phyloP scores from a whole-genome alignment of 805 yeast genomes.

The Zygoascus bituminiphila region DNA sequence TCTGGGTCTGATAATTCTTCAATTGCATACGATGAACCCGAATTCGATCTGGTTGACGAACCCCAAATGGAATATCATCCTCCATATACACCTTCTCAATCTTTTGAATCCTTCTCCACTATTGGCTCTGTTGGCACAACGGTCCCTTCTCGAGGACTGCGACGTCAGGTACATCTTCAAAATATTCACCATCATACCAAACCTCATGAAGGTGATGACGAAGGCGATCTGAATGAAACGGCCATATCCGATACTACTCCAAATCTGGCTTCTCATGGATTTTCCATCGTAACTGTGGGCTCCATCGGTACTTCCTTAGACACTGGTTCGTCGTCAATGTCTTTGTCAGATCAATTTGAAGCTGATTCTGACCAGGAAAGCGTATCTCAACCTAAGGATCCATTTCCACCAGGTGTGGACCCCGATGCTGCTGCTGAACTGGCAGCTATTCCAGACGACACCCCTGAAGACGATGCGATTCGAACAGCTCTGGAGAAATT shows the following conservation, averaged over 20 bases:
- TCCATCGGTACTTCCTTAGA: conserved; percentile 3
- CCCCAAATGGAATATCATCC: background rate
- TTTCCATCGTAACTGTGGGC: conserved; percentile 3
- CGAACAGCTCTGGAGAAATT: conserved; percentile 66
- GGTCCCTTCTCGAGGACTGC: background rate
- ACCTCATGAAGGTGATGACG: background rate
- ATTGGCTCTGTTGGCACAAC: background rate
- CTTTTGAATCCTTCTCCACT: background rate
- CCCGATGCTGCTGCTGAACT: conserved; percentile 9
- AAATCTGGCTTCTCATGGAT: background rate
- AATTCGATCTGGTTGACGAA: background rate
- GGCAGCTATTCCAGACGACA: conserved; percentile 61
- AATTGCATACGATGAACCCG: background rate
- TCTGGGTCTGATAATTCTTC: background rate
- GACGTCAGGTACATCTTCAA: conserved; percentile 3
- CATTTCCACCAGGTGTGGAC: conserved; percentile 5
- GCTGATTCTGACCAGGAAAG: background rate
- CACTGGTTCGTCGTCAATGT: background rate
- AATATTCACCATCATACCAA: conserved; percentile 1
- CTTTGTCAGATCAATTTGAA: background rate
- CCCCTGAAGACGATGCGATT: conserved; percentile 60
- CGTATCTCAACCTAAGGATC: background rate
- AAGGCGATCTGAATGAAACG: background rate
- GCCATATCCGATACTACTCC: background rate
- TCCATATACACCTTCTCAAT: background rate